Percentiles rank a stretch among this genome's conserved stretches.
These are phyloP conservation scores for Mycena citricolor DNA, from an alignment of 1,284 basidiomycete species.

Conservation along the genomic window DNA sequence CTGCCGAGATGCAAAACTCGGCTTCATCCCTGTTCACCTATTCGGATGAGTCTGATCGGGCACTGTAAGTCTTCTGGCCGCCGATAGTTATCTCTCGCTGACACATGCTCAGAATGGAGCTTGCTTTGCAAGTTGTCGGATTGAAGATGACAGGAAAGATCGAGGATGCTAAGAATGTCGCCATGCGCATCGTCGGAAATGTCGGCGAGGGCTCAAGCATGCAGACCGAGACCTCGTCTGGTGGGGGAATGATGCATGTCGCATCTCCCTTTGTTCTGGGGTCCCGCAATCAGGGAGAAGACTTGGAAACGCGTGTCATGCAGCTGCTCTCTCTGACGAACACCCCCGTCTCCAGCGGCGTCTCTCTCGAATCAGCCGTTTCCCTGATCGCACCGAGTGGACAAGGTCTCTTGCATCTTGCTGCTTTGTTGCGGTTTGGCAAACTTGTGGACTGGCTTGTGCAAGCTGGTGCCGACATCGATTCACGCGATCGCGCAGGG, in stretches of 20 bases:
- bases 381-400: constrained; percentile 67
- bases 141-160: constrained; percentile 96
- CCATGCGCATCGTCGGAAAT: constrained; percentile 78
- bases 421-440: constrained; percentile 79
- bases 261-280: constrained; percentile 52
- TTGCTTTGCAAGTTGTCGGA: constrained; percentile 92
- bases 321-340: constrained; percentile 79
- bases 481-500: constrained; percentile 87
- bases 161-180: constrained; percentile 89
- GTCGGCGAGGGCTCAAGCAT: constrained; percentile 45
- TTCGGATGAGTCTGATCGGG: constrained; percentile 86
- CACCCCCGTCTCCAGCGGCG: constrained; percentile 38
- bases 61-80: constrained; percentile 58
- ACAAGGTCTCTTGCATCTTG: constrained; percentile 87
- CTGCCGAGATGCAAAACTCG: constrained; percentile 46
- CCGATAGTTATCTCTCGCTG: constrained; percentile 23
- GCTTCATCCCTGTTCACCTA: constrained; percentile 78
- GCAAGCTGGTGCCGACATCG: constrained; percentile 72
- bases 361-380: constrained; percentile 47
- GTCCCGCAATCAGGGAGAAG: constrained; percentile 50
- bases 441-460: constrained; percentile 75
- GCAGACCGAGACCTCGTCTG: constrained; percentile 27
- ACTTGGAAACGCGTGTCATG: constrained; percentile 78
- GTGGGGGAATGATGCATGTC: constrained; percentile 51
- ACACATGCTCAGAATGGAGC: constrained; percentile 74